Percentiles rank a stretch among this genome's conserved stretches.
Evolutionary conservation across 768 basidiomycete genomes (phyloP).

Genomic region (Leccinellum albellum): DNA sequence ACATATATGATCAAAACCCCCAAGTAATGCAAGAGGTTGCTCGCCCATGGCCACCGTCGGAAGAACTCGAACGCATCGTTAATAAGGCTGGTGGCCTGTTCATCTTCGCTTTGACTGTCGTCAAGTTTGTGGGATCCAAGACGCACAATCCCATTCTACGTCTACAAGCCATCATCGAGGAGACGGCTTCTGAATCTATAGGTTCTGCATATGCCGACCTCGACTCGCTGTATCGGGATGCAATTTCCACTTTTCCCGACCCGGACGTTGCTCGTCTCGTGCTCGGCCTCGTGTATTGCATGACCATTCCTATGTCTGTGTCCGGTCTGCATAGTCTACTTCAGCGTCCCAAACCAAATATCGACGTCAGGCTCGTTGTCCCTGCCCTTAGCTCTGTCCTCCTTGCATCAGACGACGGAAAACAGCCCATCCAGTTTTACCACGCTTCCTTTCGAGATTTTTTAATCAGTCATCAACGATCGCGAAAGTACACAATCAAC

Average conservation of each 20-base stretch:
- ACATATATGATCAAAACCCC: conserved; percentile 9
- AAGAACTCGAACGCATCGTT: conserved; percentile 20
- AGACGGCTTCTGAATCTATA: conserved; percentile 1
- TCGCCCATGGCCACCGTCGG: conserved; percentile 22
- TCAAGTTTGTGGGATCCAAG: conserved; percentile 23
- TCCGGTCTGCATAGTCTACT: conserved; percentile 9
- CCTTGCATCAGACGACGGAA: conserved; percentile 7
- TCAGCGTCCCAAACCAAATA: conserved; percentile 8
- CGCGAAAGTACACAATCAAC: conserved; percentile 7
- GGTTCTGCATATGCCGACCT: conserved; percentile 13
- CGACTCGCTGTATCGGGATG: conserved; percentile 14
- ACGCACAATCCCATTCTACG: conserved; percentile 17
- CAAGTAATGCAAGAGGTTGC: conserved; percentile 8
- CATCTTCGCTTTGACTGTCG: conserved; percentile 26
- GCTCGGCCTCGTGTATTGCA: conserved; percentile 16
- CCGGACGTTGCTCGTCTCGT: conserved; percentile 15
- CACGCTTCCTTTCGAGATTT: conserved; percentile 22
- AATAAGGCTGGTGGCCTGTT: conserved; percentile 22
- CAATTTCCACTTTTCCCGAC: conserved; percentile 14
- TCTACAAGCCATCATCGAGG: conserved; percentile 12
- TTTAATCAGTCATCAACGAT: conserved; percentile 11
- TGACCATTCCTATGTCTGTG: conserved; percentile 13
- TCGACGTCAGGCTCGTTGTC: conserved; percentile 15
- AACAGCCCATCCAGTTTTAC: conserved; percentile 20
- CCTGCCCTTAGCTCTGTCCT: conserved; percentile 19